A percentile compares a stretch with the other conserved stretches of the same genome.
phyloP scores from a whole-genome alignment of 2,329 filamentous ascomycete genomes.

The Leptosphaerulina australis region DNA sequence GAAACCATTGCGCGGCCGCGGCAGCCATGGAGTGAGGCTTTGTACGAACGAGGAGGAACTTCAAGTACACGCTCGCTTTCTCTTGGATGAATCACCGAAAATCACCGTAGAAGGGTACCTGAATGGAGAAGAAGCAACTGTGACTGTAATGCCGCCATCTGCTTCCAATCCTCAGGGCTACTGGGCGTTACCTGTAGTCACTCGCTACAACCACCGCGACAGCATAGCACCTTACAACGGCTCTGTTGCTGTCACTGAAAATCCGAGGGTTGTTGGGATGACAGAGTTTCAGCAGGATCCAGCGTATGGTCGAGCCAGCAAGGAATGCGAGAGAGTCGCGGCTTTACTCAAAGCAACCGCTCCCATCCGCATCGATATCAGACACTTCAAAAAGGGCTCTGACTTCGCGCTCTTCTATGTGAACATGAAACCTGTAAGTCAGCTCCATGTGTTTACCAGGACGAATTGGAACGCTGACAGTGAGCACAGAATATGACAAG shows the following conservation, averaged over 20 bases:
- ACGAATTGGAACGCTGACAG: conserved; percentile 1
- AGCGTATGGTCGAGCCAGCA: neutral
- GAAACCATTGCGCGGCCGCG: conserved; percentile 58
- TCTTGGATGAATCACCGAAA: conserved; percentile 47
- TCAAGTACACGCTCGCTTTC: conserved; percentile 37
- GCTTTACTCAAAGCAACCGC: conserved; percentile 51
- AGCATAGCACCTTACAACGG: conserved; percentile 59
- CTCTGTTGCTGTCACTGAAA: conserved; percentile 55
- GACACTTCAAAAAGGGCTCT: conserved; percentile 42
- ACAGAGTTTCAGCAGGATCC: conserved; percentile 12
- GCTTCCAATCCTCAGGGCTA: conserved; percentile 38
- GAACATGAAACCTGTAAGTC: conserved; percentile 59
- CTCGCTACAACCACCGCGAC: conserved; percentile 56
- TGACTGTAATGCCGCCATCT: conserved; percentile 60
- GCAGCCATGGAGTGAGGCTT: conserved; percentile 58
- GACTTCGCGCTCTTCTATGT: conserved; percentile 59
- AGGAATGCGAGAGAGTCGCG: conserved; percentile 42
- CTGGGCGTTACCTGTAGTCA: conserved; percentile 55
- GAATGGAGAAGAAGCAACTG: conserved; percentile 56
- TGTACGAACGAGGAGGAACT: conserved; percentile 47
- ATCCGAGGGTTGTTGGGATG: conserved; percentile 56
- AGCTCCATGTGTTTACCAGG: neutral
- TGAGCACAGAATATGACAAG: conserved; percentile 55
- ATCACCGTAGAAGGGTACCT: conserved; percentile 59
- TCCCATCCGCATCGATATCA: conserved; percentile 56